phyloP scores from a whole-genome alignment of 176 grass and related monocot genomes.

The Chloris gayana region DNA sequence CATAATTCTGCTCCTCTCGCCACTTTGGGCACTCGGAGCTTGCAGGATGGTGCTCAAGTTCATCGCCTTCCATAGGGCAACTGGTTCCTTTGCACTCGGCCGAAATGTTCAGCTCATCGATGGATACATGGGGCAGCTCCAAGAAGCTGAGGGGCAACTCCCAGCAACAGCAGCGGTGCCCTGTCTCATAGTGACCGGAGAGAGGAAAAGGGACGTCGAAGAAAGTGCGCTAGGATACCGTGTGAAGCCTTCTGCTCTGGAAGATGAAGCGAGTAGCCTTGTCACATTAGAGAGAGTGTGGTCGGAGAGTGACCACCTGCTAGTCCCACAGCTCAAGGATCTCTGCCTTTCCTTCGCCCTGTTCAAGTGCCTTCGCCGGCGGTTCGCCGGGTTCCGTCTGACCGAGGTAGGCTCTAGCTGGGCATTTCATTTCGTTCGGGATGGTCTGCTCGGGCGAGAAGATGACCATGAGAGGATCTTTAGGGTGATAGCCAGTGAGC shows the following conservation, averaged over 20 bases:
- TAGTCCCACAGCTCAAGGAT: neutral
- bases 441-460: neutral
- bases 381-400: neutral
- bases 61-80: neutral
- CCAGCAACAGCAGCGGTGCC: neutral
- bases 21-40: neutral
- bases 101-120: neutral
- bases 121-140: slow-evolving; percentile 4
- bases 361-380: slow-evolving; percentile 21
- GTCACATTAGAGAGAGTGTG: neutral
- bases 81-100: neutral
- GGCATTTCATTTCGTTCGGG: neutral
- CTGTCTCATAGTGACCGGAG: neutral
- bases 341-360: slow-evolving; percentile 9
- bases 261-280: neutral
- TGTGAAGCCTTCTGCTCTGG: neutral
- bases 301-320: neutral
- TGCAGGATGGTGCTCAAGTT: slow-evolving; percentile 4
- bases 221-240: neutral
- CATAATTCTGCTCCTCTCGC: neutral
- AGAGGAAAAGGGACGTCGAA: neutral
- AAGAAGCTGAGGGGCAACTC: neutral
- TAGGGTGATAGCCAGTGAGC: neutral
- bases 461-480: neutral
- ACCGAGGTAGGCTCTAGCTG: slow-evolving; percentile 3